A percentile compares a stretch with the other conserved stretches of the same genome.
Evolutionary conservation across 371 early-diverging fungal species (phyloP).

Genomic region (Mortierella sp.): DNA sequence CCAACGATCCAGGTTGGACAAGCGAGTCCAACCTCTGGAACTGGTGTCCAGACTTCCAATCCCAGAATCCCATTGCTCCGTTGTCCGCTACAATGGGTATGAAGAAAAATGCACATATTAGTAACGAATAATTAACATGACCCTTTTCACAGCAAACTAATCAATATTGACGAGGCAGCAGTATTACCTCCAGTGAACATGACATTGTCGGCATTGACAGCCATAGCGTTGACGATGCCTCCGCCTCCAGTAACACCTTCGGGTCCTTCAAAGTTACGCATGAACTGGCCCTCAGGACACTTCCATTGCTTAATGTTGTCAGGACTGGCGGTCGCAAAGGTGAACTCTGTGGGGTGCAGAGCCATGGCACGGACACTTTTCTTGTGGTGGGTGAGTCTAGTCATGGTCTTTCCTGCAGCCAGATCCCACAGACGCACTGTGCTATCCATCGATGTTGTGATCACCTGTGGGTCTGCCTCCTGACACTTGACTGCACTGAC

Average conservation of each 20-base stretch:
- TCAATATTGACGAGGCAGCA: not conserved
- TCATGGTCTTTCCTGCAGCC: slow-evolving; percentile 95
- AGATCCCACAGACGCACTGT: slow-evolving; percentile 97
- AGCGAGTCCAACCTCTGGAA: slow-evolving; percentile 91
- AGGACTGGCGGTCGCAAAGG: slow-evolving; percentile 93
- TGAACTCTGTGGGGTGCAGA: slow-evolving; percentile 93
- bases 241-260: slow-evolving; percentile 60
- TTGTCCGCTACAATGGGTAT: slow-evolving; percentile 78
- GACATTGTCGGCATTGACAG: slow-evolving; percentile 93
- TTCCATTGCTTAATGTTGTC: slow-evolving; percentile 98
- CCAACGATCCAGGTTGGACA: slow-evolving; percentile 98
- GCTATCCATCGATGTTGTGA: slow-evolving; percentile 94
- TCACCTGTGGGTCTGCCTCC: slow-evolving; percentile 93
- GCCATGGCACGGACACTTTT: slow-evolving; percentile 95
- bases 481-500: slow-evolving; percentile 80
- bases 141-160: not conserved
- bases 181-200: slow-evolving; percentile 89
- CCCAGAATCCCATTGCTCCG: slow-evolving; percentile 96
- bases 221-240: slow-evolving; percentile 92
- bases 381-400: slow-evolving; percentile 97
- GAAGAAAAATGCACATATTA: slow-evolving; percentile 10
- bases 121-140: not conserved
- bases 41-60: slow-evolving; percentile 95
- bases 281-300: slow-evolving; percentile 94
- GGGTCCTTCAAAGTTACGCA: slow-evolving; percentile 93